Base-by-base conservation (phyloP, 805 yeast genomes). In the Ogataea ramenticola region DNA sequence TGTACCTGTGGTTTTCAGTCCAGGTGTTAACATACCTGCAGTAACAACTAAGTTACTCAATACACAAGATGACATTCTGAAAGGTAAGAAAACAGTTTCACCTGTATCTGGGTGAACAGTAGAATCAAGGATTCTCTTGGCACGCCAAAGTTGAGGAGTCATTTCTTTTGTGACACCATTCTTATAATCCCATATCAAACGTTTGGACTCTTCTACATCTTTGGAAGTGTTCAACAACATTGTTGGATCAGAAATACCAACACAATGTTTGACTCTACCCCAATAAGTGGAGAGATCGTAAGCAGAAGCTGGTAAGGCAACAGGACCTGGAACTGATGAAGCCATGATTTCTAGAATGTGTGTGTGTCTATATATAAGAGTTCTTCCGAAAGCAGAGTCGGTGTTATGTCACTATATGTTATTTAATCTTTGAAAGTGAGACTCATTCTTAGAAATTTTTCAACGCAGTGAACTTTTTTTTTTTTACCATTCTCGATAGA, bases 21-120 rank as follows among this genome's bases (percentile, higher is more conserved):
- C 85, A 8, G 99, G 99, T 1, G 97, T 91, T 51, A 93, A 75
- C 99, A 93, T 93, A 51, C 99, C 99, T 3, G 85, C 91, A 6
- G 98, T 91, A 41, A 93, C 98, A 20, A 91, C 91, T 64, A 93
- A 67, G 63, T 93, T 93, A 11, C 96, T 87, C 43, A 93, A 69
- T 16, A 93, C 99, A 68, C 93, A 88, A 29, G 91, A 83, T 21
- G 96, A 88, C 99, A 93, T 93, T 66, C 99, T 77, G 67, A 93
- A 93, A 3, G 99, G 99, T 43, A 93, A 70, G 26, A 86, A 60
- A 12, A 93, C 96, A 1, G 95, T 85, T 55, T 88, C 93, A 1
- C 97, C 96, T 6, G 95, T 91, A 61, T 93, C 99, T 41, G 99
- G 99, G 64, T 93, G 99, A 36, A 89, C 78, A 1, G 96, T 82